Conservation (phyloP, 2,329 filamentous ascomycete genomes). For the Rosellinia necatrix region DNA sequence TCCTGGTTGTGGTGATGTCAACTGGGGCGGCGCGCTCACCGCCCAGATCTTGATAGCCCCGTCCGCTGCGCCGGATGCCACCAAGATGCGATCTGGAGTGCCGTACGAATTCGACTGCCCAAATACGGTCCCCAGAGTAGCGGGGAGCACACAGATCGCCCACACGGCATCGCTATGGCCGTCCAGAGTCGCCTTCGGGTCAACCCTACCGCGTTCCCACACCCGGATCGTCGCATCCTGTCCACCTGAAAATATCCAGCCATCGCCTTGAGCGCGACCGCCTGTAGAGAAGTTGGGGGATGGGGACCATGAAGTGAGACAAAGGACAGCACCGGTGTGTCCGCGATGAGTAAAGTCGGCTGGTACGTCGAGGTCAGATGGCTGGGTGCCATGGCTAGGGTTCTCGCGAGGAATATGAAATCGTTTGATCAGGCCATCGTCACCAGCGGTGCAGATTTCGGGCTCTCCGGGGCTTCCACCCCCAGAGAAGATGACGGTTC, state of each 20-base stretch:
- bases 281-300: constrained; percentile 88
- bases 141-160: constrained; percentile 90
- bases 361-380: constrained; percentile 84
- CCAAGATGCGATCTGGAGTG: constrained; percentile 79
- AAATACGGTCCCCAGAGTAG: constrained; percentile 79
- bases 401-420: constrained; percentile 93
- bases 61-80: constrained; percentile 92
- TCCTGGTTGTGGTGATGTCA: constrained; percentile 78
- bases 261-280: constrained; percentile 85
- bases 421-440: constrained; percentile 94
- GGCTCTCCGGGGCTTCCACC: constrained; percentile 94
- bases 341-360: constrained; percentile 96
- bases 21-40: constrained; percentile 85
- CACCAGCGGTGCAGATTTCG: constrained; percentile 93
- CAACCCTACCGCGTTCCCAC: constrained; percentile 92
- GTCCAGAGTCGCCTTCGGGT: constrained; percentile 92
- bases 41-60: constrained; percentile 93
- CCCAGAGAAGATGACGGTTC: constrained; percentile 94
- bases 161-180: constrained; percentile 96
- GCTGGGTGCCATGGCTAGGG: constrained; percentile 55
- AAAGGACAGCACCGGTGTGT: constrained; percentile 88
- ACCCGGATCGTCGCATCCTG: constrained; percentile 92
- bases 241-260: constrained; percentile 98
- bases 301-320: constrained; percentile 82
- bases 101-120: constrained; percentile 76